Conservation (phyloP, 805 yeast genomes). For the Candida chauliodis region DNA sequence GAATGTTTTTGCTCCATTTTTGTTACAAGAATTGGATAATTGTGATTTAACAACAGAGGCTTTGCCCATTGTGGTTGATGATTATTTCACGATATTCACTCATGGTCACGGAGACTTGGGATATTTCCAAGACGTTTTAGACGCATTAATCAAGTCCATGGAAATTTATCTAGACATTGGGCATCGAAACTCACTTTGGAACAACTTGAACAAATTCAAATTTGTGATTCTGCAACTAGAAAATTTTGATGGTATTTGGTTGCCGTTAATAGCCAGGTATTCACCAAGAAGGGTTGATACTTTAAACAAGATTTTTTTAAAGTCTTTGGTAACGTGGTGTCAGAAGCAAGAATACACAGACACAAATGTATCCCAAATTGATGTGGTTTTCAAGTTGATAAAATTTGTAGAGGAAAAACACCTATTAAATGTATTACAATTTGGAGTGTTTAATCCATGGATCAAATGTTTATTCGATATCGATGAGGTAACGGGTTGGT, state of each 20-base stretch:
- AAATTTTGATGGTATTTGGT: background rate
- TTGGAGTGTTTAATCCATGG: constrained; percentile 11
- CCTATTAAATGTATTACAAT: constrained; percentile 7
- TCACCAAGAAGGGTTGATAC: constrained; percentile 3
- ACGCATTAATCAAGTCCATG: background rate
- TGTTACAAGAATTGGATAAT: background rate
- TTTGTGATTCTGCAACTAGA: background rate
- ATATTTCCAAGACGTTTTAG: constrained; percentile 1
- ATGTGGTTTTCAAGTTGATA: background rate
- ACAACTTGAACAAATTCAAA: background rate
- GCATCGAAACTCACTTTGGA: background rate
- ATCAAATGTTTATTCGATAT: constrained; percentile 2
- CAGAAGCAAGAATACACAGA: background rate
- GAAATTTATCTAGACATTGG: background rate
- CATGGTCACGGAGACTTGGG: constrained; percentile 2
- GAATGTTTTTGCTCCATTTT: background rate
- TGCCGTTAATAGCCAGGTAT: constrained; percentile 1
- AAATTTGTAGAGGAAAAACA: background rate
- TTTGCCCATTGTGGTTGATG: background rate
- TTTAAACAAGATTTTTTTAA: background rate
- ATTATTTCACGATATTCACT: constrained; percentile 2
- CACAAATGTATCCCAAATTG: background rate
- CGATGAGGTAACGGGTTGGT: constrained; percentile 24
- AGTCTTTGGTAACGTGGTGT: background rate
- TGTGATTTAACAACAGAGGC: background rate